phyloP scores from a whole-genome alignment of 2,329 filamentous ascomycete species.

The Clonostachys solani region DNA sequence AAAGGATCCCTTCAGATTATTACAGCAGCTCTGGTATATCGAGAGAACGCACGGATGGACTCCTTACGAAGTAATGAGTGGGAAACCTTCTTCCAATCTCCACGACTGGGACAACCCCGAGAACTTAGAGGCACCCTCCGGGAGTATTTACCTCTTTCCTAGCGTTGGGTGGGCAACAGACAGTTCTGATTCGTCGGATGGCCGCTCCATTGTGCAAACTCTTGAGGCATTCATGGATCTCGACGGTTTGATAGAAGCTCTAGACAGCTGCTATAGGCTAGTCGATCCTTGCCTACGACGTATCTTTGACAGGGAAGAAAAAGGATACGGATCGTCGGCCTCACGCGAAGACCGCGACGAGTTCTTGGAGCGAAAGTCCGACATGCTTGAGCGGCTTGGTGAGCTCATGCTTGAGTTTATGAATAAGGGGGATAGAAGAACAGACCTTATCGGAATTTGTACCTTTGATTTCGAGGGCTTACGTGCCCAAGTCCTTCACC shows the following conservation, averaged over 20 bases:
- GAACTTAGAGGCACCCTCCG: background rate
- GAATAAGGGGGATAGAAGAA: background rate
- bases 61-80: background rate
- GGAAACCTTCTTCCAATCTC: background rate
- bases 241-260: background rate
- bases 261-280: background rate
- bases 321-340: background rate
- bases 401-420: background rate
- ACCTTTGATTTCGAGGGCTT: background rate
- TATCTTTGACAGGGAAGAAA: background rate
- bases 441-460: background rate
- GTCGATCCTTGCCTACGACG: too few species aligned
- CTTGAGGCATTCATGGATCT: background rate
- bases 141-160: background rate
- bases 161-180: background rate
- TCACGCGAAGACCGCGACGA: background rate
- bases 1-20: background rate
- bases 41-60: background rate
- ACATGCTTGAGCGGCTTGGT: background rate
- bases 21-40: constrained; percentile 1
- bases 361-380: background rate
- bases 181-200: background rate
- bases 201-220: background rate
- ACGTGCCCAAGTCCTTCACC: background rate
- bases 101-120: background rate